Evolutionary conservation across 805 yeast genomes (phyloP).

Genomic region (Candida jianshihensis): DNA sequence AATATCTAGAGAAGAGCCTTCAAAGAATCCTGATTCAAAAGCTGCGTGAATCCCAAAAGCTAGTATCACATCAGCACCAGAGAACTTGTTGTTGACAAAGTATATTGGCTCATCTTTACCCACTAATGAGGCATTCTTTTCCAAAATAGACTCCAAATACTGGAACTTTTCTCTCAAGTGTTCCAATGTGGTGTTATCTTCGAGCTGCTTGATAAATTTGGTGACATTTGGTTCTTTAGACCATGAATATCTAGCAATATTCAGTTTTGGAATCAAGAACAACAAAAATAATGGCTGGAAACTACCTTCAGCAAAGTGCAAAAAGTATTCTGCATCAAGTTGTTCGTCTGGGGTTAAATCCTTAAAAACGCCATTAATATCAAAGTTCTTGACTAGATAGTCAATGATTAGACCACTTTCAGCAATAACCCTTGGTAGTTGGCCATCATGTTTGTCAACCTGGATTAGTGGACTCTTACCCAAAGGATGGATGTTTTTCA

Average conservation of each 20-base stretch:
- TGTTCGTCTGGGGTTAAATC: slow-evolving; percentile 34
- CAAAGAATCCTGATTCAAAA: slow-evolving; percentile 16
- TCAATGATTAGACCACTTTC: slow-evolving; percentile 58
- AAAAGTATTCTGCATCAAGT: slow-evolving; percentile 41
- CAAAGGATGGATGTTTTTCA: slow-evolving; percentile 48
- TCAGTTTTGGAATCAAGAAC: slow-evolving; percentile 32
- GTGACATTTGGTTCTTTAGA: slow-evolving; percentile 39
- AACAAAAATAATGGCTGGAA: slow-evolving; percentile 42
- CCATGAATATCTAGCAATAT: slow-evolving; percentile 36
- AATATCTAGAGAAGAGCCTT: slow-evolving; percentile 1
- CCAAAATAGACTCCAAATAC: slow-evolving; percentile 34
- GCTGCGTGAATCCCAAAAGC: slow-evolving; percentile 29
- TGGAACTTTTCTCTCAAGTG: slow-evolving; percentile 36
- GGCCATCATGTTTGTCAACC: slow-evolving; percentile 28
- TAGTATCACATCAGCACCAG: slow-evolving; percentile 52
- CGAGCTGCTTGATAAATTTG: slow-evolving; percentile 37
- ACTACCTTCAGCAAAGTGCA: slow-evolving; percentile 58
- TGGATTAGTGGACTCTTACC: slow-evolving; percentile 62
- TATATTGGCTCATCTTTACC: slow-evolving; percentile 14
- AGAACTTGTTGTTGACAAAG: slow-evolving; percentile 43
- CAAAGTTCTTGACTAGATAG: slow-evolving; percentile 45
- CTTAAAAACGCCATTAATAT: slow-evolving; percentile 30
- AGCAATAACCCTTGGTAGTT: slow-evolving; percentile 29
- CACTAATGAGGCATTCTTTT: slow-evolving; percentile 19
- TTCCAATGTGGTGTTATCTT: slow-evolving; percentile 40